phyloP scores from a whole-genome alignment of 139 green algal species.

The Mesotaenium endlicherianum region DNA sequence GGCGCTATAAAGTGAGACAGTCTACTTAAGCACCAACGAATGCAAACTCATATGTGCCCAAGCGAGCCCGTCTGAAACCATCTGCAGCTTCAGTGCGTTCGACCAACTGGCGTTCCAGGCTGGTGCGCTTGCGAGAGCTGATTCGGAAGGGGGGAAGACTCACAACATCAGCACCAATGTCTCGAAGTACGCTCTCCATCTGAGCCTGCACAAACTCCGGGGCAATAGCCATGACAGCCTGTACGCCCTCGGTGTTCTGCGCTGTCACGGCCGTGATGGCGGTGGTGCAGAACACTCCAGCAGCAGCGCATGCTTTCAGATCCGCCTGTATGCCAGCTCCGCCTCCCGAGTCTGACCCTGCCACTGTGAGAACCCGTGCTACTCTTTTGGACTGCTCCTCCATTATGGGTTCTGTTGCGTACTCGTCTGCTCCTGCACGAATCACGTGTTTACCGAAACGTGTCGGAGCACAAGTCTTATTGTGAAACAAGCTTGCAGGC shows the following conservation, averaged over 20 bases:
- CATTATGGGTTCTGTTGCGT: no score
- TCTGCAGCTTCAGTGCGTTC: not conserved
- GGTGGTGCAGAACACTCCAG: slow-evolving; percentile 72
- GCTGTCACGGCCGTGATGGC: slow-evolving; percentile 88
- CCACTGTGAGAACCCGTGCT: slow-evolving; percentile 59
- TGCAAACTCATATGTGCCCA: no score
- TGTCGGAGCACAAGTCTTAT: no score
- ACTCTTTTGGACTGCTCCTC: no score
- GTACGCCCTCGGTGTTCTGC: slow-evolving; percentile 89
- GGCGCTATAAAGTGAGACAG: no score
- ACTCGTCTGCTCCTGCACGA: no score
- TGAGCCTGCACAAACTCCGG: slow-evolving; percentile 71
- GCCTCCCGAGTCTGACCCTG: slow-evolving; percentile 88
- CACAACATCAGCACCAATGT: slow-evolving; percentile 78
- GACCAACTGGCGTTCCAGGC: not conserved
- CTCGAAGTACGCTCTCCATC: slow-evolving; percentile 77
- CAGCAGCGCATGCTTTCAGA: slow-evolving; percentile 48
- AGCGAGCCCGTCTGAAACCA: no score
- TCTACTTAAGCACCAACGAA: no score
- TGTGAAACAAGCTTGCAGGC: no score
- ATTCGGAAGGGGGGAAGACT: not conserved
- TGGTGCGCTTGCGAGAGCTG: not conserved
- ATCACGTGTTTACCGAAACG: no score
- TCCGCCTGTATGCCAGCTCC: slow-evolving; percentile 89
- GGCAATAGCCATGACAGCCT: slow-evolving; percentile 63